Percentiles rank a stretch among this genome's conserved stretches.
Evolutionary conservation across 1,284 basidiomycete genomes (phyloP).

Genomic region (Marasmius oreades): DNA sequence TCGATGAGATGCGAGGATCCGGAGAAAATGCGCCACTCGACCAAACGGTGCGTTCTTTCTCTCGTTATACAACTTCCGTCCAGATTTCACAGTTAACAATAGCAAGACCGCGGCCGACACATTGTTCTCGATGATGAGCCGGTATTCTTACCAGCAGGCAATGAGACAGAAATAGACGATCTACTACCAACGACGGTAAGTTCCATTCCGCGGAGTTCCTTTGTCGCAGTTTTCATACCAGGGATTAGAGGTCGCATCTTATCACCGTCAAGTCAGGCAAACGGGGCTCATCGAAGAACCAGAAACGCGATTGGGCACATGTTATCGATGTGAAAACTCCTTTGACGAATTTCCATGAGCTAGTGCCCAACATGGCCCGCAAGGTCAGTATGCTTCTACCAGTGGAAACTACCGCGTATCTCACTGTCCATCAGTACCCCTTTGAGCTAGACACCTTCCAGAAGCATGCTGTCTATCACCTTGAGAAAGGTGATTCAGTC

Average conservation of each 20-base stretch:
- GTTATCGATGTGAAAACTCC: conserved; percentile 92
- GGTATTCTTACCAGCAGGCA: conserved; percentile 4
- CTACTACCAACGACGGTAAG: conserved; percentile 78
- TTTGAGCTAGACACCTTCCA: conserved; percentile 63
- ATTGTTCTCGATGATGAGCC: conserved; percentile 18
- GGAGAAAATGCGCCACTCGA: conserved; percentile 14
- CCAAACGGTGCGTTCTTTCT: conserved; percentile 16
- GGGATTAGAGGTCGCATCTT: conserved; percentile 49
- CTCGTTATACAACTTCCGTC: neutral
- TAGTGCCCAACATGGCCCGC: conserved; percentile 90
- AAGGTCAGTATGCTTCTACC: conserved; percentile 41
- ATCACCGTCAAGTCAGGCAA: conserved; percentile 42
- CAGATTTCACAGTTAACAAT: conserved; percentile 5
- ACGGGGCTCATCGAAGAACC: conserved; percentile 41
- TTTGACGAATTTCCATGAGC: conserved; percentile 83
- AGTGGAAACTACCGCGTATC: neutral
- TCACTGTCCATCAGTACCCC: conserved; percentile 28
- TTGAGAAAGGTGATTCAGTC: conserved; percentile 97
- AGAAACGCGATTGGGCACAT: conserved; percentile 97
- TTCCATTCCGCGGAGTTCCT: conserved; percentile 1
- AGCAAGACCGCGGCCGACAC: neutral
- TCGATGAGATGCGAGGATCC: conserved; percentile 27
- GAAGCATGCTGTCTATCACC: conserved; percentile 97
- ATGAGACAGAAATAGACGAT: conserved; percentile 67
- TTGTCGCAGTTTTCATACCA: conserved; percentile 12